Conservation (phyloP, 139 green algal species). For the Chlamydomonas eustigma region DNA sequence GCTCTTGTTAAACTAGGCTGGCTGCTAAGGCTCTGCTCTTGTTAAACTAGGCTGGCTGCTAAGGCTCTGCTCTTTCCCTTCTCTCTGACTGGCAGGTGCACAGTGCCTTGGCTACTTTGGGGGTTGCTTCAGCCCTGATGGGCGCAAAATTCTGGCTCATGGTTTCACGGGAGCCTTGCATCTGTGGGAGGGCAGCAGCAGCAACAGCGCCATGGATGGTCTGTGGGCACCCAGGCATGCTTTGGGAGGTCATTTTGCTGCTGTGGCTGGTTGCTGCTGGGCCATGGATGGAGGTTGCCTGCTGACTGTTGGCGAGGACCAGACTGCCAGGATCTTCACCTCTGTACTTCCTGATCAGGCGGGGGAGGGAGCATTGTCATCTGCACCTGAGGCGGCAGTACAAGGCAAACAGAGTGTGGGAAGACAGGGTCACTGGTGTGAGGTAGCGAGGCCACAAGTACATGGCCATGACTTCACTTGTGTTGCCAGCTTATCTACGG, state of each 20-base stretch:
- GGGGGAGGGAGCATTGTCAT: background rate
- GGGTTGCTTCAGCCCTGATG: constrained; percentile 59
- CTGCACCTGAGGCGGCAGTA: constrained; percentile 84
- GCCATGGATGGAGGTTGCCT: constrained; percentile 56
- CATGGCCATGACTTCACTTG: constrained; percentile 94
- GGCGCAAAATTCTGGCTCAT: constrained; percentile 70
- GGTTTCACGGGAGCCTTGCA: constrained; percentile 67
- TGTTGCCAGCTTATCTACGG: constrained; percentile 50
- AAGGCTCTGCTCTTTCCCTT: no score
- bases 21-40: no score
- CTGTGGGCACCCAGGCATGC: constrained; percentile 68
- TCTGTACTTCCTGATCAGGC: background rate
- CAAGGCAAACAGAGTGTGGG: constrained; percentile 90
- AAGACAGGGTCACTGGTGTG: constrained; percentile 73
- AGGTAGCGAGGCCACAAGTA: constrained; percentile 88
- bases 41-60: no score
- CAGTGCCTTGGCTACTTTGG: constrained; percentile 72
- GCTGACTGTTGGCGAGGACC: constrained; percentile 68
- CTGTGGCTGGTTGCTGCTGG: constrained; percentile 80
- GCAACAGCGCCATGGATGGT: background rate
- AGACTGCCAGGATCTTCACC: constrained; percentile 74
- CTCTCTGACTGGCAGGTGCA: no score
- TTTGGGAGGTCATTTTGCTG: constrained; percentile 74
- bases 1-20: no score
- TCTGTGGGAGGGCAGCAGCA: constrained; percentile 1